phyloP scores from a whole-genome alignment of 23 red algal species.

The Gracilaria caudata region DNA sequence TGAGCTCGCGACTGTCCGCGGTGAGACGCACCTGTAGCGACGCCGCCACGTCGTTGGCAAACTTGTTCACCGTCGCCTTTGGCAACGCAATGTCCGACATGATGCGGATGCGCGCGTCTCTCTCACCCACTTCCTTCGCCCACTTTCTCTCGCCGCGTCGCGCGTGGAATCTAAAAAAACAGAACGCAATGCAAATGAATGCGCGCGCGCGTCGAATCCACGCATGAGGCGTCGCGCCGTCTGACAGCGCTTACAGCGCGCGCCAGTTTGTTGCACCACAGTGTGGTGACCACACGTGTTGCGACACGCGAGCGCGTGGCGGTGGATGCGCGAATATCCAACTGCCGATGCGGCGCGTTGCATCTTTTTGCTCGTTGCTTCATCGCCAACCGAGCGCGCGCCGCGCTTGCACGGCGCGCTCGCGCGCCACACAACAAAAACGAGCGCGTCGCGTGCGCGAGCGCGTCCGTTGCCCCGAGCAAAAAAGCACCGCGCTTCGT shows the following conservation, averaged over 20 bases:
- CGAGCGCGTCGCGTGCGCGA: background rate
- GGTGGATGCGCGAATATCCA: too few species aligned
- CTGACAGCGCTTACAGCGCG: slow-evolving; percentile 1
- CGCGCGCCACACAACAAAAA: background rate
- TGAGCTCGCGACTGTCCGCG: slow-evolving; percentile 76
- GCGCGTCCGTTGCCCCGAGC: background rate
- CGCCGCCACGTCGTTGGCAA: slow-evolving; percentile 82
- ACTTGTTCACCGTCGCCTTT: slow-evolving; percentile 97
- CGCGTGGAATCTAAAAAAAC: too few species aligned
- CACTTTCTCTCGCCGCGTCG: background rate
- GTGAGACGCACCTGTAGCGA: slow-evolving; percentile 69
- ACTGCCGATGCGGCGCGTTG: too few species aligned
- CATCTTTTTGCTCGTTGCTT: too few species aligned
- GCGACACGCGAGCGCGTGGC: too few species aligned
- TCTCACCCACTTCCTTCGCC: background rate
- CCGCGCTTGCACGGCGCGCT: background rate
- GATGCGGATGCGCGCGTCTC: background rate
- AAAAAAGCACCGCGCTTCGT: background rate
- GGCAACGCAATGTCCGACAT: slow-evolving; percentile 82
- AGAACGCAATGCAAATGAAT: background rate
- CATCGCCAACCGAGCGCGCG: too few species aligned
- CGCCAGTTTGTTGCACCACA: too few species aligned
- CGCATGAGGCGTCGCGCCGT: too few species aligned
- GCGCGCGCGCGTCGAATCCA: background rate
- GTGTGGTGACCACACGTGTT: too few species aligned